A percentile compares a stretch with the other conserved stretches of the same genome.
phyloP scores from a whole-genome alignment of 345 rosid genomes.

The Salix exigua region DNA sequence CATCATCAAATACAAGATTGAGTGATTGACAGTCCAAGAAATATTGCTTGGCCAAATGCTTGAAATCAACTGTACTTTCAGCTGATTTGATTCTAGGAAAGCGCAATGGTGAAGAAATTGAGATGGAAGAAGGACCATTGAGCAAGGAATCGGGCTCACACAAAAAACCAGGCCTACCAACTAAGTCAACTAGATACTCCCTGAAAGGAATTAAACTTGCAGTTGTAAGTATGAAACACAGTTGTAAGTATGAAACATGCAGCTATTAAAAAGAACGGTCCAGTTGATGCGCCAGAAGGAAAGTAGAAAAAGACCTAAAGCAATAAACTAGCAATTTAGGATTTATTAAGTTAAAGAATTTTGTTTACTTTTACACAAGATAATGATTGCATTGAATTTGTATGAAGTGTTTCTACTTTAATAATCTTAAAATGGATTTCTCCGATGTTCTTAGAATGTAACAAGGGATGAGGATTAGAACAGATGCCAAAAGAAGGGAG shows the following conservation, averaged over 20 bases:
- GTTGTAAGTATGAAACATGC: conserved; percentile 5
- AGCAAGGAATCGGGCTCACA: conserved; percentile 93
- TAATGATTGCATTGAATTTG: neutral
- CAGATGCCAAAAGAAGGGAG: too few species aligned
- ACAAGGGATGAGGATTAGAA: neutral
- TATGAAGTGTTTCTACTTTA: neutral
- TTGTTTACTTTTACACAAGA: neutral
- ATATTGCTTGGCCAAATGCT: conserved; percentile 86
- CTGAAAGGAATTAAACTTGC: conserved; percentile 45
- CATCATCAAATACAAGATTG: conserved; percentile 74
- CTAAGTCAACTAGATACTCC: conserved; percentile 92
- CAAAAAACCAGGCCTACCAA: conserved; percentile 84
- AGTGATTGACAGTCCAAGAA: conserved; percentile 71
- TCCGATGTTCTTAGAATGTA: neutral
- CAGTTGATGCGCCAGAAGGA: neutral
- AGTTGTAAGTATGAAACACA: conserved; percentile 7
- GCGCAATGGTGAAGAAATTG: conserved; percentile 92
- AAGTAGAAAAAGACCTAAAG: neutral
- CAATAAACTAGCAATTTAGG: neutral
- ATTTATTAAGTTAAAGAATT: neutral
- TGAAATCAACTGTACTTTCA: conserved; percentile 69
- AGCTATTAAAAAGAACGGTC: neutral
- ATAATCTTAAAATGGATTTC: neutral
- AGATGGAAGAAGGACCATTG: conserved; percentile 91
- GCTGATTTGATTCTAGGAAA: conserved; percentile 72